Evolutionary conservation across 2,329 filamentous ascomycete genomes (phyloP).

Genomic region (Arthrobotrys pseudoclavata): DNA sequence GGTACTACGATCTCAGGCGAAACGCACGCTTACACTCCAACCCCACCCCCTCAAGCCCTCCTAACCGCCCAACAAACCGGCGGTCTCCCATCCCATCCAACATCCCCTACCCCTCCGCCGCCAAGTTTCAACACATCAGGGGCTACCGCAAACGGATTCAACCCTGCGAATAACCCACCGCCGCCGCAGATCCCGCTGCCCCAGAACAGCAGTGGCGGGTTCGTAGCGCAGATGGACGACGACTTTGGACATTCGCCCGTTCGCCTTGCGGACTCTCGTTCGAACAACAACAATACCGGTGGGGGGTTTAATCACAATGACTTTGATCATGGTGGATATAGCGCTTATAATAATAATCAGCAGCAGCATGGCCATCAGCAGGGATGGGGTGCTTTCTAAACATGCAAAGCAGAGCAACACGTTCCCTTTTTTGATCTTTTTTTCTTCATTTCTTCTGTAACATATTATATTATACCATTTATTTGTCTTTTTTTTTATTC

Average conservation of each 20-base stretch:
- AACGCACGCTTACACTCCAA: slow-evolving; percentile 33
- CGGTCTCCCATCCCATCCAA: slow-evolving; percentile 8
- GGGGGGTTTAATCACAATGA: slow-evolving; percentile 49
- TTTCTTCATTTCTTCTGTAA: slow-evolving; percentile 37
- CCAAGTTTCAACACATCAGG: slow-evolving; percentile 18
- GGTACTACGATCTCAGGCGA: slow-evolving; percentile 27
- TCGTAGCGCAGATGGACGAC: slow-evolving; percentile 58
- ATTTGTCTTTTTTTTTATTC: slow-evolving; percentile 9
- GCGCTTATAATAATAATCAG: slow-evolving; percentile 13
- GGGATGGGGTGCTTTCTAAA: slow-evolving; percentile 50
- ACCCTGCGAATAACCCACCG: slow-evolving; percentile 16
- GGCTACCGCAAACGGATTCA: slow-evolving; percentile 15
- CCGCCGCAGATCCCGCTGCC: slow-evolving; percentile 14
- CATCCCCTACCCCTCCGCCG: slow-evolving; percentile 4
- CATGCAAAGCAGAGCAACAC: neutral
- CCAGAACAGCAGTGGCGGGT: slow-evolving; percentile 19
- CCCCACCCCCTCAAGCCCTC: slow-evolving; percentile 23
- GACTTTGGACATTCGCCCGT: slow-evolving; percentile 54
- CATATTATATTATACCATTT: slow-evolving; percentile 8
- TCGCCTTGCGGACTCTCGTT: slow-evolving; percentile 40
- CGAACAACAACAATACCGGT: slow-evolving; percentile 27
- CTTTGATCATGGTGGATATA: slow-evolving; percentile 57
- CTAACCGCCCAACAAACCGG: slow-evolving; percentile 9
- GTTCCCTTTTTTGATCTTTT: neutral
- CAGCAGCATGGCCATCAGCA: slow-evolving; percentile 28